Base-by-base conservation (phyloP, 1,139 yeast genomes). In the Petasospora rhodanensis region DNA sequence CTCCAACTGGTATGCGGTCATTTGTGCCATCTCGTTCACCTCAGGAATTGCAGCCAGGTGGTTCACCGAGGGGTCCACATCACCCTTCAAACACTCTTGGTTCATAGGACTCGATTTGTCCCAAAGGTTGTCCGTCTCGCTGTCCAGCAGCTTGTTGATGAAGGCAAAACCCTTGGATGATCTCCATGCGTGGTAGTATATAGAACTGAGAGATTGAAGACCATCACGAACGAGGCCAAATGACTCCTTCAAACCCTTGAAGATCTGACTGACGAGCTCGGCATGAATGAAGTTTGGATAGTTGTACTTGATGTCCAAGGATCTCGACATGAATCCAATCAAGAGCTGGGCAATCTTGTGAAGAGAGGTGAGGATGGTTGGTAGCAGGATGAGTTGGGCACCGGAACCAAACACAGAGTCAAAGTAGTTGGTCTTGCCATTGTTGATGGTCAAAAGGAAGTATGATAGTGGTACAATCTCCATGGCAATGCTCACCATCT, bases 161-260 rank as follows among this genome's bases (percentile, higher is more conserved):
- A 51, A 52, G 9, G 43, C 42, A 14, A 57, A 56, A 1, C 65
- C 62, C 39, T 66, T 69, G 24, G 59, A 51, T 23, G 67, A 49
- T 41, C 68, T 60, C 76, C 79, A 74, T 3, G 78, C 71, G 44
- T 68, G 70, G 45, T 69, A 73, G 44, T 71, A 70, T 18, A 65
- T 52, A 2, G 61, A 54, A 18, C 66, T 49, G 28, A 55, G 29
- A 6, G 46, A 37, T 22, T 48, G 42, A 26, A 45, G 51, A 23
- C 50, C 43, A 25, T 49, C 49, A n/a, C 45, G 43, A 3, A 46
- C 21, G 14, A 46, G 32, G 4, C 43, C 40, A n/a, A 43, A 35
- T 16, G 44, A 50, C 10, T 42, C 46, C 23, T 40, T 26, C 8
- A 49, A 29, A 8, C 44, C 46, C 9, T 34, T 39, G 13, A 41